A percentile compares a stretch with the other conserved stretches of the same genome.
Conservation (phyloP, 257 asterid genomes). For the Echites panduratus region DNA sequence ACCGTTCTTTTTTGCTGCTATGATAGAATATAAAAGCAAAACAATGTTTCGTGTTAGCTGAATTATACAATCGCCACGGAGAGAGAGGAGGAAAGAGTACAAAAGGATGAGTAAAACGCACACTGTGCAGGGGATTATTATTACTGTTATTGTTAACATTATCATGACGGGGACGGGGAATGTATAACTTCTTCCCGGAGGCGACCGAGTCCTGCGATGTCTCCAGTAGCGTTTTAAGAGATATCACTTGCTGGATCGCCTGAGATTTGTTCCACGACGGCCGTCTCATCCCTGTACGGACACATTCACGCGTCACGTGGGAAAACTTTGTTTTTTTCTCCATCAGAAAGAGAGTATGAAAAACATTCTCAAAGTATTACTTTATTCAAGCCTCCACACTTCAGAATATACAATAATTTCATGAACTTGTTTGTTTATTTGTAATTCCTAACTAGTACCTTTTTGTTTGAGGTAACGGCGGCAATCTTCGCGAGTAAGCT, state of each 20-base stretch:
- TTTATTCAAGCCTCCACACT: slow-evolving; percentile 14
- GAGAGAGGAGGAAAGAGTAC: not conserved
- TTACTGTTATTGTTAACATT: slow-evolving; percentile 13
- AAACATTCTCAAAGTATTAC: not conserved
- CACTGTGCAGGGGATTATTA: slow-evolving; percentile 35
- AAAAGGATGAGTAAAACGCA: slow-evolving; percentile 32
- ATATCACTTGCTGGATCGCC: slow-evolving; percentile 98
- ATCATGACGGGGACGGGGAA: slow-evolving; percentile 33
- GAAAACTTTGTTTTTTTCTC: not conserved
- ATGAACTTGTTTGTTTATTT: slow-evolving; percentile 2
- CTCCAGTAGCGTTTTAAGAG: slow-evolving; percentile 81
- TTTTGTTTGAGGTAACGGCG: slow-evolving; percentile 93
- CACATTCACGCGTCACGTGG: slow-evolving; percentile 15
- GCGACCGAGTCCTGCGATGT: slow-evolving; percentile 54
- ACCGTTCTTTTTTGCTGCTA: not conserved
- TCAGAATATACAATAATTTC: slow-evolving; percentile 1
- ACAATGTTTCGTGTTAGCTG: not conserved
- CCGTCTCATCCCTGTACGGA: slow-evolving; percentile 79
- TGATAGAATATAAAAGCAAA: not conserved
- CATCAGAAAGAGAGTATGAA: not conserved
- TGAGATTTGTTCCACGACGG: slow-evolving; percentile 99
- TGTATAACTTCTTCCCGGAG: slow-evolving; percentile 41
- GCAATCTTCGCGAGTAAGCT: slow-evolving; percentile 97
- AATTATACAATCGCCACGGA: not conserved
- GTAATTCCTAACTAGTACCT: slow-evolving; percentile 33